Percentiles rank a stretch among this genome's conserved stretches.
Evolutionary conservation across 2,329 filamentous ascomycete species (phyloP).

Genomic region (Sporothrix schenckii): DNA sequence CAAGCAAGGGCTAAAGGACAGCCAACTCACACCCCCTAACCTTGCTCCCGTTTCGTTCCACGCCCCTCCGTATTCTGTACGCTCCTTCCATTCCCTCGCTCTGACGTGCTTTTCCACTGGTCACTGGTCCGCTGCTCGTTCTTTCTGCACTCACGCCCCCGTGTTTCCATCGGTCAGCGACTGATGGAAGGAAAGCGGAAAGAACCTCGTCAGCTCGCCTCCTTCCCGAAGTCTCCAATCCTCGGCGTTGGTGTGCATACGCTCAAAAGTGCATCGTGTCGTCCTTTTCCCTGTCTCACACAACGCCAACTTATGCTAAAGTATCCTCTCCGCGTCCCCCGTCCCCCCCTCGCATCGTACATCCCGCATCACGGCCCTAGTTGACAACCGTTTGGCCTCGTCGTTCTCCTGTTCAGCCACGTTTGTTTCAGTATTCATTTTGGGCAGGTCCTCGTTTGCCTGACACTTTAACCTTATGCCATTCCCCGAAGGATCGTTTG

Average conservation of each 20-base stretch:
- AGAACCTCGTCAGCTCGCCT: not conserved
- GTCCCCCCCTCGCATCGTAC: not conserved
- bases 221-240: not conserved
- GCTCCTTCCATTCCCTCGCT: not conserved
- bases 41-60: slow-evolving; percentile 11
- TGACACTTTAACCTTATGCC: not conserved
- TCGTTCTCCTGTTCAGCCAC: not conserved
- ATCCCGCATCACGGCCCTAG: not conserved
- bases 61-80: not conserved
- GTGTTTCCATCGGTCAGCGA: slow-evolving; percentile 2
- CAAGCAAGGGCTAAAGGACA: not conserved
- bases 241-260: not conserved
- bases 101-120: not conserved
- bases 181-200: not conserved
- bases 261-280: not conserved
- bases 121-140: not conserved
- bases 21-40: not conserved
- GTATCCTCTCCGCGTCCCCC: not conserved
- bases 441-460: not conserved
- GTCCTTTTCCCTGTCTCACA: not conserved
- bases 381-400: slow-evolving; percentile 1
- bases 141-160: not conserved
- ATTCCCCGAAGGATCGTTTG: not conserved
- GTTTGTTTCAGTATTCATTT: not conserved
- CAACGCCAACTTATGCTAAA: too few species aligned